Percentiles rank a stretch among this genome's conserved stretches.
phyloP scores from a whole-genome alignment of 1,284 basidiomycete species.

The Lentinus polychrous region DNA sequence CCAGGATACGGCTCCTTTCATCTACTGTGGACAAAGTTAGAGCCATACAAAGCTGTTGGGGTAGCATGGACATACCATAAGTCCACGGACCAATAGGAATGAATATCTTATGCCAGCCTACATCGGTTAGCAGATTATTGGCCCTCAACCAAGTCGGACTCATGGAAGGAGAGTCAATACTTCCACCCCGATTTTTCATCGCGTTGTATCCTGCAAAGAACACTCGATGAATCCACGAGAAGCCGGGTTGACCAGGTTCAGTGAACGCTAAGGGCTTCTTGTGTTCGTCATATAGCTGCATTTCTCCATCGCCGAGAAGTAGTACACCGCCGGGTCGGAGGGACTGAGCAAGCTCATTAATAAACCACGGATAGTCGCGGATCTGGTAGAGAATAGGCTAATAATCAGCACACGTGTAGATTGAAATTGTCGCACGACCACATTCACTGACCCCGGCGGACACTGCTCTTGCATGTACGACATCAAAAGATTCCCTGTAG shows the following conservation, averaged over 20 bases:
- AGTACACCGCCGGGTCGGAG: constrained; percentile 28
- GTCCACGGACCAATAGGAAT: constrained; percentile 30
- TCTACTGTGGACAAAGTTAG: constrained; percentile 12
- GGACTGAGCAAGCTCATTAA: constrained; percentile 22
- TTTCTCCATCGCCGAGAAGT: constrained; percentile 27
- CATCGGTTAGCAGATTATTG: constrained; percentile 24
- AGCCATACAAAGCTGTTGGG: background rate
- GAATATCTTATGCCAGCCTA: constrained; percentile 28
- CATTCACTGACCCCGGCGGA: constrained; percentile 20
- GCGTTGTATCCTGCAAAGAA: constrained; percentile 29
- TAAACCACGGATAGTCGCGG: constrained; percentile 24
- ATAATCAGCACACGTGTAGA: background rate
- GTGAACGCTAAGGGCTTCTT: constrained; percentile 21
- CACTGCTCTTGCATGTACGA: constrained; percentile 26
- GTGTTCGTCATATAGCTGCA: constrained; percentile 29
- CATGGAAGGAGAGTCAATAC: constrained; percentile 24
- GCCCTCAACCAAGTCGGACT: constrained; percentile 26
- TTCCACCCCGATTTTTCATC: constrained; percentile 27
- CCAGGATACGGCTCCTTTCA: constrained; percentile 21
- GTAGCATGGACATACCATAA: constrained; percentile 18
- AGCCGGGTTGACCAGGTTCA: constrained; percentile 19
- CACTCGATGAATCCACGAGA: constrained; percentile 26
- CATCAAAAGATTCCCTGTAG: constrained; percentile 24
- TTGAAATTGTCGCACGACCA: background rate
- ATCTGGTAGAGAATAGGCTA: constrained; percentile 18